A percentile compares a stretch with the other conserved stretches of the same genome.
Conservation (phyloP, 164 flowering plant species). For the Chimonanthus praecox region DNA sequence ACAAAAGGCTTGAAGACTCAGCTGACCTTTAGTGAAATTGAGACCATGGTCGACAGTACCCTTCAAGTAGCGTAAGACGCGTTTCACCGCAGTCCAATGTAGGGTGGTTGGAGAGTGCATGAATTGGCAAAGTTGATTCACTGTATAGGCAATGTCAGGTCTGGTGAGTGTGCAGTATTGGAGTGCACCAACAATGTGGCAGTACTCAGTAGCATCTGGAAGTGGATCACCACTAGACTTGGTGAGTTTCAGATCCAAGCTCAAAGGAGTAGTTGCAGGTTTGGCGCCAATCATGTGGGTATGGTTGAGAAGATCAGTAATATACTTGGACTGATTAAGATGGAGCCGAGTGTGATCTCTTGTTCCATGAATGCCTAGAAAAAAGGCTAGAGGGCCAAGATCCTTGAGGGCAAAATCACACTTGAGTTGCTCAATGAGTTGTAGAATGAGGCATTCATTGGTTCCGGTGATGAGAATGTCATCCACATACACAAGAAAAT, state of each 20-base stretch:
- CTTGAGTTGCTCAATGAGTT: not conserved
- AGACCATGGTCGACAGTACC: no score
- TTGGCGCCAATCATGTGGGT: not conserved
- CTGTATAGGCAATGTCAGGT: no score
- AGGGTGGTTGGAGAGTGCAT: not conserved
- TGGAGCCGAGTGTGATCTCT: no score
- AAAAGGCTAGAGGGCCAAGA: not conserved
- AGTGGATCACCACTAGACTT: not conserved
- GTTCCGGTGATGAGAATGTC: not conserved
- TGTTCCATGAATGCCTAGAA: not conserved
- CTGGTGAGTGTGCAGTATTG: not conserved
- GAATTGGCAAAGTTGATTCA: not conserved
- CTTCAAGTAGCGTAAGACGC: no score
- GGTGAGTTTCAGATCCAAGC: not conserved
- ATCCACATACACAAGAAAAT: not conserved
- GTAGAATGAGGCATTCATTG: not conserved
- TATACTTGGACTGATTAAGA: not conserved
- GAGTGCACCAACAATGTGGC: not conserved
- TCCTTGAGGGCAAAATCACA: not conserved
- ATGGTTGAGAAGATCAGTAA: not conserved
- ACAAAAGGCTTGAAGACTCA: not conserved
- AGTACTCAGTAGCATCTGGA: not conserved
- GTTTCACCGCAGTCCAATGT: not conserved
- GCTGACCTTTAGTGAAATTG: not conserved
- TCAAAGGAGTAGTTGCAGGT: not conserved